Base-by-base conservation (phyloP, 2,329 filamentous ascomycete species). In the Trichoderma sp. region DNA sequence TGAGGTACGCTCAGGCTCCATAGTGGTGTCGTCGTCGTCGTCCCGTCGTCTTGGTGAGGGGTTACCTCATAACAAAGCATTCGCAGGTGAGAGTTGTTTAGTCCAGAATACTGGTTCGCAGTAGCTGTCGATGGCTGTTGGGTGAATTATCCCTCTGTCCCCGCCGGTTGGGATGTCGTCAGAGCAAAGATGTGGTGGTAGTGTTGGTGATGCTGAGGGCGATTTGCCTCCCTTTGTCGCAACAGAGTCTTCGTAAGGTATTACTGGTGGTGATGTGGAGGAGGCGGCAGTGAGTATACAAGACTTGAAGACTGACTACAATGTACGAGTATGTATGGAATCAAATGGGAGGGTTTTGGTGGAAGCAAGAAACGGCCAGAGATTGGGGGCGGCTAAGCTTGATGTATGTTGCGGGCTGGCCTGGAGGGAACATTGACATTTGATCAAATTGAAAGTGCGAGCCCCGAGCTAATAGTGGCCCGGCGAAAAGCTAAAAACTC, bases 51-150 rank as follows among this genome's bases (percentile, higher is more conserved):
- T 65, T 33, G 27, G 14, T 53, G 59, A 63, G 59, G 59, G 38
- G 60, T 64, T 9, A 33, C 69, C 60, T 63, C 59, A 56, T 73
- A 73, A 64, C 69, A 53, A 65, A 11, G 45, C 69, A 73, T 73
- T 53, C 69, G 69, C 31, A 38, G 41, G 60, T 5, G 64, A 73
- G 60, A 24, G 1, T 60, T 33, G 16, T 67, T n/a, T 65, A 53
- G 63, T 45, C 69, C n/a, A 56, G 45, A 45, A 14, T 45, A 2
- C 59, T 50, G 8, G 50, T 38, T 53, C 27, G 38, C 29, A 50
- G 2, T 18, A 27, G 14, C 27, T 64, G 29, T 64, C 59, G 59
- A 31, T 24, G 38, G 38, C 14, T 6, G 59, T 16, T 35, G 29
- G 14, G 31, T 38, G 21, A 12, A 29, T 53, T 12, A 12, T 69